phyloP scores from a whole-genome alignment of 1,284 basidiomycete species.

The Coniophora puteana region DNA sequence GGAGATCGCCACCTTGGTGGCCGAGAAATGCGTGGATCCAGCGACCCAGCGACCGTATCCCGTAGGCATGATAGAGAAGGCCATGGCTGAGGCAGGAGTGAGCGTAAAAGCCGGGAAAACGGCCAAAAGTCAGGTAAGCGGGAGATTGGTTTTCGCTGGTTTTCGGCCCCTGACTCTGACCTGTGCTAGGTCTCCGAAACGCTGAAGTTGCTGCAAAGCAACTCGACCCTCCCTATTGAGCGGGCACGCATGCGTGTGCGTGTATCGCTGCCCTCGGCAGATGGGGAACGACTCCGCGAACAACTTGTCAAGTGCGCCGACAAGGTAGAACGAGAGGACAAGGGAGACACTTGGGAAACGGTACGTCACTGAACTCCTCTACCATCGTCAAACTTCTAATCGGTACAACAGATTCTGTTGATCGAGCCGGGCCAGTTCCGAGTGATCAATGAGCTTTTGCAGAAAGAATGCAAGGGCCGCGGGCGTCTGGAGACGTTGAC shows the following conservation, averaged over 20 bases:
- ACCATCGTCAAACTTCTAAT: not conserved
- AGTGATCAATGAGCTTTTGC: constrained; percentile 84
- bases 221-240: constrained; percentile 85
- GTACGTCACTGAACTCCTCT: constrained; percentile 44
- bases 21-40: constrained; percentile 95
- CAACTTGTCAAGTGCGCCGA: constrained; percentile 74
- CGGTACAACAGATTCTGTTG: constrained; percentile 63
- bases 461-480: constrained; percentile 85
- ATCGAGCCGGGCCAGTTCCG: constrained; percentile 95
- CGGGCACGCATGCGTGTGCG: constrained; percentile 91
- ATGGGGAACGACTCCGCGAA: constrained; percentile 72
- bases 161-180: constrained; percentile 1
- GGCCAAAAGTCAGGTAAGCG: constrained; percentile 83
- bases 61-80: constrained; percentile 97
- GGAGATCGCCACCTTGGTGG: constrained; percentile 93
- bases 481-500: constrained; percentile 82
- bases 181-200: constrained; percentile 79
- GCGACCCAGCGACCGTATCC: constrained; percentile 86
- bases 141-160: constrained; percentile 1
- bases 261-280: constrained; percentile 73
- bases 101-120: constrained; percentile 87
- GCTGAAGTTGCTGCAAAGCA: constrained; percentile 79
- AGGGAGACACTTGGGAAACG: constrained; percentile 82
- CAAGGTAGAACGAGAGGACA: constrained; percentile 84
- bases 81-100: constrained; percentile 93